Base-by-base conservation (phyloP, 805 yeast species). In the Ascoidea asiatica region DNA sequence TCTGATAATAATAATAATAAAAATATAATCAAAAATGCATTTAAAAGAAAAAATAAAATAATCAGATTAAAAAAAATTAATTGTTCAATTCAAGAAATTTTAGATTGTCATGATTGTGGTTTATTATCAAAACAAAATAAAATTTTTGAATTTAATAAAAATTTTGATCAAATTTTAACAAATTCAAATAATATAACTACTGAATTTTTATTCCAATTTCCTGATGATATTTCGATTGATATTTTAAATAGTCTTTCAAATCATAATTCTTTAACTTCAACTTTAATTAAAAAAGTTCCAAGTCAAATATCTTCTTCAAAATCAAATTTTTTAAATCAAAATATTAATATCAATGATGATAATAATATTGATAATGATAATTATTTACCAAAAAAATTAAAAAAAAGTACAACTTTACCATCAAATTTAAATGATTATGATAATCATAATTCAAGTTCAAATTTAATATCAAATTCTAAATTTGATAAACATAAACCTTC, bases 61-160 rank as follows among this genome's bases (percentile, higher is more conserved):
- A 53, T 67, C 18, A 67, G 62, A 45, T 51, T 79, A 33, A 73
- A 70, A 50, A 60, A 61, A 41, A 60, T 77, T 4, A 57, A 66
- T 0, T 59, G 73, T 39, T 78, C 74, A 47, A 50, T 79, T 4
- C 66, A 67, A 46, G 84, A 79, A 52, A 60, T 70, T 3, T 55
- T 78, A 38, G 81, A 73, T 52, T 65, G 74, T 43, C 69, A 67
- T 44, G 77, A 73, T 51, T 69, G 71, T 6, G 75, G 75, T 4
- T 60, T 60, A 42, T 49, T 53, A 19, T 67, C 75, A 1, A 68
- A 70, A 57, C 64, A 5, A 70, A 67, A 52, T 78, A 75, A 48
- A 52, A 59, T 21, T 67, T 41, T 50, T 77, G 18, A 56, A 60
- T 18, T 54, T 63, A 8, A 53, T 65, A 3, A 51, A 59, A 38